Conservation (phyloP, 2,329 filamentous ascomycete species). For the Nothophoma quercina region DNA sequence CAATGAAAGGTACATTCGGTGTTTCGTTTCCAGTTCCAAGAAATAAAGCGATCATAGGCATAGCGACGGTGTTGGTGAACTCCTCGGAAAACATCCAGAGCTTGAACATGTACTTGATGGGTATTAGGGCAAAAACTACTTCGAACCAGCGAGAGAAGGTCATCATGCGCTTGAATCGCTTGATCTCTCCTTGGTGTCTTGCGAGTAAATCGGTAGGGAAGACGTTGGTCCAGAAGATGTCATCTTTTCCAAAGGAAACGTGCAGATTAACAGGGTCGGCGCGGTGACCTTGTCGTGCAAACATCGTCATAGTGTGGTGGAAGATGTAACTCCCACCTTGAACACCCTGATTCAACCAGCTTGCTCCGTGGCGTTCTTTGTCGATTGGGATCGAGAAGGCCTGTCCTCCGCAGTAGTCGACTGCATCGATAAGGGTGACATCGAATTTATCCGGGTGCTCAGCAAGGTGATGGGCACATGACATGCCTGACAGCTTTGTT, state of each 20-base stretch:
- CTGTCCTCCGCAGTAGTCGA: slow-evolving; percentile 66
- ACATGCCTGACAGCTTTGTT: slow-evolving; percentile 56
- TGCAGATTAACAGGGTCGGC: slow-evolving; percentile 60
- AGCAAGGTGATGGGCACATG: slow-evolving; percentile 71
- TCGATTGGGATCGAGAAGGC: slow-evolving; percentile 66
- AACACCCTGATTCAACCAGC: slow-evolving; percentile 69
- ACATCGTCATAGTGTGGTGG: slow-evolving; percentile 72
- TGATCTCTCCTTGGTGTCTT: slow-evolving; percentile 63
- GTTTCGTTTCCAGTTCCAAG: slow-evolving; percentile 79
- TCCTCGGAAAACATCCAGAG: slow-evolving; percentile 73
- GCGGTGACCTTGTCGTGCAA: slow-evolving; percentile 63
- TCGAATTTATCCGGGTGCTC: slow-evolving; percentile 71
- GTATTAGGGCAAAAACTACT: slow-evolving; percentile 66
- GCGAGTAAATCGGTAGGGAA: slow-evolving; percentile 67
- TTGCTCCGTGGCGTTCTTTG: slow-evolving; percentile 63
- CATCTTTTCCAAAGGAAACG: slow-evolving; percentile 69
- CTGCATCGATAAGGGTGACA: slow-evolving; percentile 63
- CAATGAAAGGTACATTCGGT: slow-evolving; percentile 72
- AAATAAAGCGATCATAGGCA: slow-evolving; percentile 76
- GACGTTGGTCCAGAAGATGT: slow-evolving; percentile 71
- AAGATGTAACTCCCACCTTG: slow-evolving; percentile 72
- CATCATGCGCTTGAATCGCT: slow-evolving; percentile 62
- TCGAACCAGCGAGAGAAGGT: slow-evolving; percentile 67
- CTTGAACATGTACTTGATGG: slow-evolving; percentile 69
- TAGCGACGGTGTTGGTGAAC: slow-evolving; percentile 74